These are phyloP conservation scores for Talaromyces amestolkiae DNA, from an alignment of 2,329 filamentous ascomycete genomes.

Conservation along the genomic window DNA sequence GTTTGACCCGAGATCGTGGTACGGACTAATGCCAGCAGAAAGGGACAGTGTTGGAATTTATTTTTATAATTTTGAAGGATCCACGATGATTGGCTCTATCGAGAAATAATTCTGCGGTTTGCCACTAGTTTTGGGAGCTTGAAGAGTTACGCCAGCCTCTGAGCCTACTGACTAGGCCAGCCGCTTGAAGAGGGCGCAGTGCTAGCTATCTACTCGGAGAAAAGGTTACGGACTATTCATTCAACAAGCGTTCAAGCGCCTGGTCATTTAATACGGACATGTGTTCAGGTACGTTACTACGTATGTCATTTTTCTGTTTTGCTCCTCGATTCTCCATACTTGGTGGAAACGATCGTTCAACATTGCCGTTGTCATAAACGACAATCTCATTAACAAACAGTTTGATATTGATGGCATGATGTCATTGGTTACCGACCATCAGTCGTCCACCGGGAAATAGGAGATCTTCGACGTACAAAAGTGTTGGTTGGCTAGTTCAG, in stretches of 20 bases:
- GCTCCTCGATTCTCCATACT: not conserved
- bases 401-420: not conserved
- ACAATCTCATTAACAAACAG: not conserved
- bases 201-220: not conserved
- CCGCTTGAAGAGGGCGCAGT: not conserved
- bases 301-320: not conserved
- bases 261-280: not conserved
- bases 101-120: not conserved
- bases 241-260: not conserved
- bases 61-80: not conserved
- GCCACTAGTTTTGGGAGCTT: not conserved
- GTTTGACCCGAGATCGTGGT: constrained; percentile 2
- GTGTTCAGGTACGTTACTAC: not conserved
- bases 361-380: not conserved
- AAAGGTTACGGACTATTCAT: not conserved
- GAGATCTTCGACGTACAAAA: not conserved
- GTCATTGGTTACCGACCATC: not conserved
- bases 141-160: not conserved
- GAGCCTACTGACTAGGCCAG: not conserved
- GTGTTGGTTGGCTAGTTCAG: not conserved
- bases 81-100: not conserved
- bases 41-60: not conserved
- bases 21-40: not conserved
- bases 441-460: not conserved
- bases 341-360: not conserved